Evolutionary conservation across 371 early-diverging fungal species (phyloP).

Genomic region (Mucor sp.): DNA sequence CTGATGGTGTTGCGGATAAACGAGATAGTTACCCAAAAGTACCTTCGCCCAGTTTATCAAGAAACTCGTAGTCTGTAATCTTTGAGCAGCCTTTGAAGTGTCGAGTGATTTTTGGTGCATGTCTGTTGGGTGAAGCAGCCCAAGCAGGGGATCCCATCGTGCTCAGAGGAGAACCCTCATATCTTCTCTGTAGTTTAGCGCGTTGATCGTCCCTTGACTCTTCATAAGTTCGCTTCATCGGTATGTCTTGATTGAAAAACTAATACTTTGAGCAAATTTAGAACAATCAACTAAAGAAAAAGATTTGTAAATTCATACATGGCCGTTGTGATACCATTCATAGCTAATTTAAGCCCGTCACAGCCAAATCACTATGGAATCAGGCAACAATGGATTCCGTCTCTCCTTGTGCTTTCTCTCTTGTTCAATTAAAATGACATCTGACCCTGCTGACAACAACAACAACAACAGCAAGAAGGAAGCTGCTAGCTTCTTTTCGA

Average conservation of each 20-base stretch:
- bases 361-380: background rate
- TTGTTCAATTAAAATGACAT: background rate
- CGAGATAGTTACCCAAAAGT: slow-evolving; percentile 85
- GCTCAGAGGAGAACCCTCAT: slow-evolving; percentile 12
- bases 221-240: slow-evolving; percentile 20
- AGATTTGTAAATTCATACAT: background rate
- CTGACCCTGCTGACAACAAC: background rate
- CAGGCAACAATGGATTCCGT: background rate
- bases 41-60: slow-evolving; percentile 90
- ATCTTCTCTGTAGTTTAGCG: slow-evolving; percentile 1
- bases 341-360: background rate
- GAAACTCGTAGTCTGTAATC: slow-evolving; percentile 70
- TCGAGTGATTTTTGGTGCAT: slow-evolving; percentile 10
- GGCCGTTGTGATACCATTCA: background rate
- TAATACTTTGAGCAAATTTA: background rate
- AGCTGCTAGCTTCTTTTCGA: slow-evolving; percentile 2
- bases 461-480: background rate
- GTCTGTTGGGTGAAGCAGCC: slow-evolving; percentile 23
- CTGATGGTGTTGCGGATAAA: no score
- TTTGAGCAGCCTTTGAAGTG: slow-evolving; percentile 64
- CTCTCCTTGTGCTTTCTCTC: background rate
- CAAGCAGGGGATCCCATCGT: slow-evolving; percentile 23
- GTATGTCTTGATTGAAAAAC: background rate
- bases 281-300: slow-evolving; percentile 1
- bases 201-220: slow-evolving; percentile 17